Percentiles rank a stretch among this genome's conserved stretches.
Evolutionary conservation across 192 early-diverging fungal species (phyloP).

Genomic region (Coemansia sp.): DNA sequence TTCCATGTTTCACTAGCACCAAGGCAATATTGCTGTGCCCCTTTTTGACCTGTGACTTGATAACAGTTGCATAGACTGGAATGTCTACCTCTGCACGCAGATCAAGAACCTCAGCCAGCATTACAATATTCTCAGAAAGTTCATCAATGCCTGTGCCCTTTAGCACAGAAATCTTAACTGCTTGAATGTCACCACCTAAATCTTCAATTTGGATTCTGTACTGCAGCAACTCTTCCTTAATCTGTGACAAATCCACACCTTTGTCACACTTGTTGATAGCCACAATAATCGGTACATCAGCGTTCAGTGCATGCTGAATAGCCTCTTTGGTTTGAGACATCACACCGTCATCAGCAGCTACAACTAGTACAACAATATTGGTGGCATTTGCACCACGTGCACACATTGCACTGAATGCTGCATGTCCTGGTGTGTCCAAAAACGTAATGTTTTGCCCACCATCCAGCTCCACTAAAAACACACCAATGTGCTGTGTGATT

Average conservation of each 20-base stretch:
- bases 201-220: conserved; percentile 88
- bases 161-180: conserved; percentile 85
- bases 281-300: conserved; percentile 87
- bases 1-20: conserved; percentile 87
- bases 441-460: conserved; percentile 73
- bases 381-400: conserved; percentile 88
- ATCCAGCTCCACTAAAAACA: conserved; percentile 68
- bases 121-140: conserved; percentile 85
- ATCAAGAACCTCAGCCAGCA: conserved; percentile 84
- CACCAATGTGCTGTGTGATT: conserved; percentile 98
- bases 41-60: conserved; percentile 87
- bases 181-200: conserved; percentile 88
- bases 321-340: conserved; percentile 98
- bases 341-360: conserved; percentile 95
- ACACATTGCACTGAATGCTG: conserved; percentile 93
- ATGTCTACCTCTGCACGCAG: conserved; percentile 78
- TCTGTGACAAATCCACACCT: conserved; percentile 62
- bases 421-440: conserved; percentile 96
- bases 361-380: conserved; percentile 95
- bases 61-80: conserved; percentile 76
- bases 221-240: conserved; percentile 67
- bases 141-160: conserved; percentile 84
- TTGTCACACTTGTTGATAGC: conserved; percentile 99
- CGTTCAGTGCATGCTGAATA: conserved; percentile 83
- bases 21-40: conserved; percentile 85